These are phyloP conservation scores for Penicillium olsonii DNA, from an alignment of 2,329 filamentous ascomycete genomes.

Conservation along the genomic window DNA sequence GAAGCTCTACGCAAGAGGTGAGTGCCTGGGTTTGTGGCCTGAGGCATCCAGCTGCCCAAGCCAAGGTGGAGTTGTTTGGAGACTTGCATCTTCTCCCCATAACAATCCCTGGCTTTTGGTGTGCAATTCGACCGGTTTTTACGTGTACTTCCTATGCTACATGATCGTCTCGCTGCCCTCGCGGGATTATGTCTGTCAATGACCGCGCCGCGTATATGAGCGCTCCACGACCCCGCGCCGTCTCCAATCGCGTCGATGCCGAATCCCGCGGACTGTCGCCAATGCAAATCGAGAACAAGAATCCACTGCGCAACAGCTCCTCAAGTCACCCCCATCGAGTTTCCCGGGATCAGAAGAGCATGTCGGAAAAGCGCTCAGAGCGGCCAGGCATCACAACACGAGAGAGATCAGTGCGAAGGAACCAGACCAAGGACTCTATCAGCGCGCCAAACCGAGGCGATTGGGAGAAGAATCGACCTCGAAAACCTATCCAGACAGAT, in stretches of 20 bases:
- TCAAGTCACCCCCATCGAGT: slow-evolving; percentile 34
- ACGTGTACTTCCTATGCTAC: slow-evolving; percentile 16
- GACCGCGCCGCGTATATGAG: slow-evolving; percentile 42
- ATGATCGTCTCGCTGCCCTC: slow-evolving; percentile 25
- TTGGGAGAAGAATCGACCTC: slow-evolving; percentile 35
- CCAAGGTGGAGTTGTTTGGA: slow-evolving; percentile 17
- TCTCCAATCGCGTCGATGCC: slow-evolving; percentile 42
- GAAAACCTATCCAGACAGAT: slow-evolving; percentile 27
- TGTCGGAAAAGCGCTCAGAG: slow-evolving; percentile 43
- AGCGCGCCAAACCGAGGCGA: slow-evolving; percentile 36
- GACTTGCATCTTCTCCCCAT: slow-evolving; percentile 11
- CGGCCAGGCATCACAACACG: slow-evolving; percentile 58
- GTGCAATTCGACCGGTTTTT: slow-evolving; percentile 1
- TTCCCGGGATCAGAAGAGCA: slow-evolving; percentile 37
- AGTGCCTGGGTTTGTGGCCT: slow-evolving; percentile 34
- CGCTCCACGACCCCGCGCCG: slow-evolving; percentile 42
- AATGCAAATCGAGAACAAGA: slow-evolving; percentile 33
- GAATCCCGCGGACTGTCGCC: slow-evolving; percentile 35
- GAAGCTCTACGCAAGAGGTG: slow-evolving; percentile 42
- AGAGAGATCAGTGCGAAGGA: slow-evolving; percentile 64
- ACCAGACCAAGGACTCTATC: slow-evolving; percentile 52
- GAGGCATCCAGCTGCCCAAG: slow-evolving; percentile 17
- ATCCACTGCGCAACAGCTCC: slow-evolving; percentile 32
- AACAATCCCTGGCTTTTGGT: slow-evolving; percentile 3
- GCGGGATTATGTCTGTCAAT: slow-evolving; percentile 42